phyloP scores from a whole-genome alignment of 345 rosid species.

The Passiflora organensis region DNA sequence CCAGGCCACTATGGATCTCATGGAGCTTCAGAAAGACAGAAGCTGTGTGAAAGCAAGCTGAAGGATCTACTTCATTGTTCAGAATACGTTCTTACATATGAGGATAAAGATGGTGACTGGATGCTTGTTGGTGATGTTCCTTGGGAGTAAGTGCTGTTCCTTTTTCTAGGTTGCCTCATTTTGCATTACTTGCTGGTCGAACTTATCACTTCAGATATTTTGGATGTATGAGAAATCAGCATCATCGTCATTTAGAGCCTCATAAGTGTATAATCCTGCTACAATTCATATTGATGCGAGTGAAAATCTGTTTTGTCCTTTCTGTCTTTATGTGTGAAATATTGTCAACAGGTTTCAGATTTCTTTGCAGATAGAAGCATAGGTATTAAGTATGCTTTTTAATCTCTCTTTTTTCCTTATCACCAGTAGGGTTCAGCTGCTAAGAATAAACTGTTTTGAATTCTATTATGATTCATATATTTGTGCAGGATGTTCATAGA shows the following conservation, averaged over 20 bases:
- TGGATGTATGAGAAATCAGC: too few relatives aligned
- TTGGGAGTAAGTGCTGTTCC: slow-evolving; percentile 29
- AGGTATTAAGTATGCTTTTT: too few relatives aligned
- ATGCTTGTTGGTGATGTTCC: slow-evolving; percentile 39
- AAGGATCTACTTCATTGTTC: slow-evolving; percentile 35
- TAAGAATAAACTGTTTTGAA: not conserved
- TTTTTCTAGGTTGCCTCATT: too few relatives aligned
- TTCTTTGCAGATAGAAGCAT: too few relatives aligned
- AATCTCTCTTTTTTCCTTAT: too few relatives aligned
- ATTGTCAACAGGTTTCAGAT: too few relatives aligned
- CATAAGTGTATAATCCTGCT: too few relatives aligned
- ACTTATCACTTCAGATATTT: too few relatives aligned
- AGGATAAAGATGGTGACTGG: slow-evolving; percentile 35
- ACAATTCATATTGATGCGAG: too few relatives aligned
- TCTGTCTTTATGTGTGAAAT: too few relatives aligned
- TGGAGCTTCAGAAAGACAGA: slow-evolving; percentile 25
- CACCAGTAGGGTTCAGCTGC: not conserved
- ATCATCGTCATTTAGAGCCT: too few relatives aligned
- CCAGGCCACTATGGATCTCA: slow-evolving; percentile 31
- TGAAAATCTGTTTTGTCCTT: too few relatives aligned
- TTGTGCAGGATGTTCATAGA: slow-evolving; percentile 30
- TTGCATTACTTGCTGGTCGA: not conserved
- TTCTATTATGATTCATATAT: slow-evolving; percentile 6
- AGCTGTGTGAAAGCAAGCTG: slow-evolving; percentile 28
- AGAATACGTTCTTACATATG: slow-evolving; percentile 30